Evolutionary conservation across 768 basidiomycete species (phyloP).

Genomic region (Leucosporidium creatinivorum): DNA sequence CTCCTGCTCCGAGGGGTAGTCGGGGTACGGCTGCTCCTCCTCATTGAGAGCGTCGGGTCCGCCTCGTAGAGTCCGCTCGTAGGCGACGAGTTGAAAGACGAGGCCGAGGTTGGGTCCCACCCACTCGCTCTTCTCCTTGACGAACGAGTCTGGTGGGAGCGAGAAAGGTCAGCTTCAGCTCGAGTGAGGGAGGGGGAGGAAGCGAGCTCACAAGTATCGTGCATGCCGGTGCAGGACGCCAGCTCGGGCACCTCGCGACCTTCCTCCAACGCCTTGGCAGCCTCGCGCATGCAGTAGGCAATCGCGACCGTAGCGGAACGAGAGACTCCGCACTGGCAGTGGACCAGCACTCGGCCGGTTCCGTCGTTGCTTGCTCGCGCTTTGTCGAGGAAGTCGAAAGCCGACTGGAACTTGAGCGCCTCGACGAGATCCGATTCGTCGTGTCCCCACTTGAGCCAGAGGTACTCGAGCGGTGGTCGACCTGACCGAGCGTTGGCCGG

Average conservation of each 20-base stretch:
- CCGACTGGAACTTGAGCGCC: conserved; percentile 61
- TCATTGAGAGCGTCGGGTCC: conserved; percentile 12
- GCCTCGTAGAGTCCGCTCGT: conserved; percentile 55
- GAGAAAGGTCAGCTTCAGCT: not conserved
- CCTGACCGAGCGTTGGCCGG: conserved; percentile 41
- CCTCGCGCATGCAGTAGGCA: conserved; percentile 89
- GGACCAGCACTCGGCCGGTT: conserved; percentile 35
- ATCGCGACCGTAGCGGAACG: conserved; percentile 83
- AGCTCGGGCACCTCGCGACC: conserved; percentile 25
- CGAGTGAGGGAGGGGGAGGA: not conserved
- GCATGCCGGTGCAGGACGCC: conserved; percentile 55
- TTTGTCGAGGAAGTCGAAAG: conserved; percentile 73
- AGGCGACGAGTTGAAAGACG: conserved; percentile 88
- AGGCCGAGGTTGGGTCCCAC: conserved; percentile 92
- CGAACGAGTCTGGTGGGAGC: conserved; percentile 52
- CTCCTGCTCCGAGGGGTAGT: conserved; percentile 9
- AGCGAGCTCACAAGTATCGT: conserved; percentile 54
- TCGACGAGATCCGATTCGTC: conserved; percentile 82
- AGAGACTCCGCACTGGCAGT: conserved; percentile 86
- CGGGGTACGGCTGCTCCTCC: conserved; percentile 17
- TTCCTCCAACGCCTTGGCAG: conserved; percentile 54
- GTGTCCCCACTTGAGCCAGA: conserved; percentile 77
- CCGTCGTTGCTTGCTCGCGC: conserved; percentile 68
- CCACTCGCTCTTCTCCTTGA: conserved; percentile 79
- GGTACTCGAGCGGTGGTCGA: conserved; percentile 73